Conservation (phyloP, 2,329 filamentous ascomycete genomes). For the Stachybotrys echinatus region DNA sequence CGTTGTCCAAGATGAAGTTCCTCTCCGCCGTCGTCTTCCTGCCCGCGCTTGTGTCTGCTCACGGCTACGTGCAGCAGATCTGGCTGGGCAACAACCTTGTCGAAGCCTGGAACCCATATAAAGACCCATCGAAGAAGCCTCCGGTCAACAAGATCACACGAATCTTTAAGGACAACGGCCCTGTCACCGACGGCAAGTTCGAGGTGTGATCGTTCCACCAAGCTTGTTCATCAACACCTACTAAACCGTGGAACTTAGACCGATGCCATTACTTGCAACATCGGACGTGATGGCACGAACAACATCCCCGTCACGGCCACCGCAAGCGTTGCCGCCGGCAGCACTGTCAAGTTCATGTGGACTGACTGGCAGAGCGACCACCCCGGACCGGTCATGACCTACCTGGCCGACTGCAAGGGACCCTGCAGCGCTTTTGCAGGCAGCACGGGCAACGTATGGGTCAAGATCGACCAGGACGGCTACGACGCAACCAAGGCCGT, state of each 20-base stretch:
- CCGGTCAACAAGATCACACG: slow-evolving; percentile 17
- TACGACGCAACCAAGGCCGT: slow-evolving; percentile 33
- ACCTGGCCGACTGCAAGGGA: slow-evolving; percentile 53
- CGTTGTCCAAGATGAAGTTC: neutral
- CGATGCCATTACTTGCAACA: slow-evolving; percentile 18
- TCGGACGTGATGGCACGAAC: slow-evolving; percentile 5
- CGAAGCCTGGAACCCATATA: slow-evolving; percentile 20
- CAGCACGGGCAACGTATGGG: slow-evolving; percentile 31
- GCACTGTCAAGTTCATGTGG: slow-evolving; percentile 31
- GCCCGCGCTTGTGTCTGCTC: slow-evolving; percentile 5
- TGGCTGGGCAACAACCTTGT: slow-evolving; percentile 15
- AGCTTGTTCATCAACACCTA: too few relatives aligned
- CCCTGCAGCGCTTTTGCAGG: slow-evolving; percentile 36
- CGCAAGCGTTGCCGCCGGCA: slow-evolving; percentile 27
- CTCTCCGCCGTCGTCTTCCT: neutral
- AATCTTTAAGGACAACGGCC: slow-evolving; percentile 18
- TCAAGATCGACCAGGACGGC: slow-evolving; percentile 57
- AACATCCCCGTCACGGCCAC: slow-evolving; percentile 21
- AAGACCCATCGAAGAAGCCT: slow-evolving; percentile 17
- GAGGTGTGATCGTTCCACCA: neutral
- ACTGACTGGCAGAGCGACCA: slow-evolving; percentile 26
- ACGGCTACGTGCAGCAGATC: slow-evolving; percentile 17
- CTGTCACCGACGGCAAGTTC: slow-evolving; percentile 17
- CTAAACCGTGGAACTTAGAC: slow-evolving; percentile 12
- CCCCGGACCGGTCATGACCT: slow-evolving; percentile 40